Conservation (phyloP, 139 green algal species). For the Prasinococcaceae sp. region DNA sequence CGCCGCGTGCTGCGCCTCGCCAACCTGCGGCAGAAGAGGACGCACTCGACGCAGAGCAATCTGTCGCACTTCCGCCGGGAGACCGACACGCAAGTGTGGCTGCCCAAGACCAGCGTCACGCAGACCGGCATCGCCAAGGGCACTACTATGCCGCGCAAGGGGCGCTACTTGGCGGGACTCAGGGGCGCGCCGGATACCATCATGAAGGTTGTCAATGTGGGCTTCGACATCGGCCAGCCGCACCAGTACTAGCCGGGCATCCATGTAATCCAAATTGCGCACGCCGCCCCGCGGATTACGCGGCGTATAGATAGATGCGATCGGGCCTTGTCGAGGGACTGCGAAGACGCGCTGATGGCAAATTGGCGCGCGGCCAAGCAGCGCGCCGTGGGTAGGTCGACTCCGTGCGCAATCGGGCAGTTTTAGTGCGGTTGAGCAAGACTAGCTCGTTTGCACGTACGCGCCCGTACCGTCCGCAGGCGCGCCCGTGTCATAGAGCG, state of each 20-base stretch:
- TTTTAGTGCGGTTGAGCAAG: no score
- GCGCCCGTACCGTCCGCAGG: no score
- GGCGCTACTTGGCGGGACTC: slow-evolving; percentile 46
- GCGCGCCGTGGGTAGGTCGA: no score
- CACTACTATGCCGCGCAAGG: slow-evolving; percentile 46
- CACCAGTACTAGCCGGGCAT: slow-evolving; percentile 37
- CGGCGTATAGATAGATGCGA: neutral
- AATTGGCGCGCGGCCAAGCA: no score
- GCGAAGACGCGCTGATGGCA: neutral
- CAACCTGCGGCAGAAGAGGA: slow-evolving; percentile 49
- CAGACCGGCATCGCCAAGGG: slow-evolving; percentile 35
- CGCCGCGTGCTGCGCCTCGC: slow-evolving; percentile 33
- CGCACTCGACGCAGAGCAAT: slow-evolving; percentile 39
- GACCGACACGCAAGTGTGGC: slow-evolving; percentile 38
- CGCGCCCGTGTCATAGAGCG: no score
- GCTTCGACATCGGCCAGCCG: slow-evolving; percentile 53
- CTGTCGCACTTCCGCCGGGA: slow-evolving; percentile 47
- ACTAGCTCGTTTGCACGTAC: no score
- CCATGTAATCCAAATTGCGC: no score
- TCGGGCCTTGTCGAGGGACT: neutral
- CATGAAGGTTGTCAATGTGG: slow-evolving; percentile 44
- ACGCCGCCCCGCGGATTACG: neutral
- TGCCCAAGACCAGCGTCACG: slow-evolving; percentile 28
- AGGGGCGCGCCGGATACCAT: slow-evolving; percentile 34
- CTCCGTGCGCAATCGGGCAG: no score